Percentiles rank a stretch among this genome's conserved stretches.
These are phyloP conservation scores for Fragaria vesca DNA, from an alignment of 306 rosid genomes.

Conservation along the genomic window DNA sequence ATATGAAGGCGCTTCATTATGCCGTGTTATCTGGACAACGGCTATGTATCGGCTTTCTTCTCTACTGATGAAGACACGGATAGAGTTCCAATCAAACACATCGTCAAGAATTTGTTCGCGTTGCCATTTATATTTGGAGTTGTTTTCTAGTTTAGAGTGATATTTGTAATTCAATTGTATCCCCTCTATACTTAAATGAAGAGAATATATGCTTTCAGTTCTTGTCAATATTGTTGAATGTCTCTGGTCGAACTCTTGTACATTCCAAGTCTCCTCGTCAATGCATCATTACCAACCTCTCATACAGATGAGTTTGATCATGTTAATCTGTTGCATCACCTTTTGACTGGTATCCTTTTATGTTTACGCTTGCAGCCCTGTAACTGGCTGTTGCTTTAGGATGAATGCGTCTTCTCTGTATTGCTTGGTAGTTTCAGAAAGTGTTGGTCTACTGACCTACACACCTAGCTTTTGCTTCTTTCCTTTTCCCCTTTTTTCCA, in stretches of 20 bases:
- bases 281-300: background rate
- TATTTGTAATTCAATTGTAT: constrained; percentile 9
- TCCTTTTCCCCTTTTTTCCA: background rate
- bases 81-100: constrained; percentile 14
- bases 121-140: background rate
- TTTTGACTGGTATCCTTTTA: background rate
- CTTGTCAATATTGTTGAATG: background rate
- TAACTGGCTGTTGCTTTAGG: background rate
- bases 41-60: background rate
- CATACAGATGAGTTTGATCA: background rate
- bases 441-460: background rate
- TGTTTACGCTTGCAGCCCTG: background rate
- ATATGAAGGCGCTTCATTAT: background rate
- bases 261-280: background rate
- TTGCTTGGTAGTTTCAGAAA: background rate
- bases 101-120: background rate
- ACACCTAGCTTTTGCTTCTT: background rate
- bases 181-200: constrained; percentile 12
- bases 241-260: background rate
- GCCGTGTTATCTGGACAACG: background rate
- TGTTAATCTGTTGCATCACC: background rate
- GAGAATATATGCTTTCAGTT: background rate
- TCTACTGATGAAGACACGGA: background rate
- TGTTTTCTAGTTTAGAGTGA: background rate
- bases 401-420: background rate